A percentile compares a stretch with the other conserved stretches of the same genome.
Conservation (phyloP, 139 green algal species). For the Deuterostichococcus epilithicus region DNA sequence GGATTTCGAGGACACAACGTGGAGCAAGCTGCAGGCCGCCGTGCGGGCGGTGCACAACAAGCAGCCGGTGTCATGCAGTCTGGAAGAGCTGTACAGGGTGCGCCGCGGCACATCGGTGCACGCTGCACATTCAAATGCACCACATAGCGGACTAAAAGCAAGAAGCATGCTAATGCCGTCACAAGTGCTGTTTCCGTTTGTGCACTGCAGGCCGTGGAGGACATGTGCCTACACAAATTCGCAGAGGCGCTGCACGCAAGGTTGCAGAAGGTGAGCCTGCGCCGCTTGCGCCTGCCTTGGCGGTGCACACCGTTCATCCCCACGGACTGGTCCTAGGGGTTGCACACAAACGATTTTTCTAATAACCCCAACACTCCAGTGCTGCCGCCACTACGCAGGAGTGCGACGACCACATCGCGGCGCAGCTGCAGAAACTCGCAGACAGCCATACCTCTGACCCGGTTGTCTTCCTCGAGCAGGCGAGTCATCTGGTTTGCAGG, state of each 20-base stretch:
- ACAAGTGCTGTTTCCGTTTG: not conserved
- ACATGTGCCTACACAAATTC: slow-evolving; percentile 93
- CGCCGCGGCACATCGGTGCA: not conserved
- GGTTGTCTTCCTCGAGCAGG: slow-evolving; percentile 68
- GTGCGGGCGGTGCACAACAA: slow-evolving; percentile 82
- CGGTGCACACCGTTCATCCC: not conserved
- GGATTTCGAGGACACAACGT: slow-evolving; percentile 85
- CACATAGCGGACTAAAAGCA: no score
- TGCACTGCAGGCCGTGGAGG: slow-evolving; percentile 79
- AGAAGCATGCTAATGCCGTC: no score
- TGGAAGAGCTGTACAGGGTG: slow-evolving; percentile 92
- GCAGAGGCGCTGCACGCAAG: slow-evolving; percentile 70
- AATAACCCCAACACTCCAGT: not conserved
- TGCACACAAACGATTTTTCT: slow-evolving; percentile 4
- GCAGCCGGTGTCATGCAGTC: slow-evolving; percentile 60
- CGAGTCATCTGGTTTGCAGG: no score
- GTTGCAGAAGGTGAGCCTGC: slow-evolving; percentile 53
- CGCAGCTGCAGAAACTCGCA: slow-evolving; percentile 38
- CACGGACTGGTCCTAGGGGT: no score
- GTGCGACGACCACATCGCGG: slow-evolving; percentile 67
- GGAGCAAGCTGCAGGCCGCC: slow-evolving; percentile 76
- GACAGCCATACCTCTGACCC: slow-evolving; percentile 40
- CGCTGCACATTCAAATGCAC: no score
- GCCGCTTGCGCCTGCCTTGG: no score
- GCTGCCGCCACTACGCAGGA: slow-evolving; percentile 24